A percentile compares a stretch with the other conserved stretches of the same genome.
Evolutionary conservation across 148 eudicot species (phyloP).

Genomic region (Nepenthes gracilis): DNA sequence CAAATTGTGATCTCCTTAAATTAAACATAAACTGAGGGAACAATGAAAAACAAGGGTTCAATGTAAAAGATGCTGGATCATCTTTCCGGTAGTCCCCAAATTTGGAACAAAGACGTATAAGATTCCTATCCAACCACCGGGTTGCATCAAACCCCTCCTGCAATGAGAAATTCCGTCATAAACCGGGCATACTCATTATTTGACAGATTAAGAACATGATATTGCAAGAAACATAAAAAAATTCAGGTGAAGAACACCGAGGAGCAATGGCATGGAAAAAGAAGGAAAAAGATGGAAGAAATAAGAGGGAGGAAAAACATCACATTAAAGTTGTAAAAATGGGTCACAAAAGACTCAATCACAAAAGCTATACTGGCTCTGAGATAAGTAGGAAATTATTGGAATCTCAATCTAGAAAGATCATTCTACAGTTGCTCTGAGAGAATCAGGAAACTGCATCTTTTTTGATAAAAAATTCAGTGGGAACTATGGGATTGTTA

Average conservation of each 20-base stretch:
- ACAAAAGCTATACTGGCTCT: too few relatives aligned
- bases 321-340: too few relatives aligned
- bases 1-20: constrained; percentile 84
- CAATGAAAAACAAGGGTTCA: constrained; percentile 79
- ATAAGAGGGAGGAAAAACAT: background rate
- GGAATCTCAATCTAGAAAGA: too few relatives aligned
- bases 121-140: constrained; percentile 87
- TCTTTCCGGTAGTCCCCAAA: constrained; percentile 95
- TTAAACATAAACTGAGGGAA: constrained; percentile 97
- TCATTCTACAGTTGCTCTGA: too few relatives aligned
- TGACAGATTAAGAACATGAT: background rate
- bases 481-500: too few relatives aligned
- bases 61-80: constrained; percentile 83
- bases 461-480: too few relatives aligned
- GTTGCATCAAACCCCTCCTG: constrained; percentile 98
- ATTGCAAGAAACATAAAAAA: too few relatives aligned
- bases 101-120: constrained; percentile 83
- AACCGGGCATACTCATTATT: background rate
- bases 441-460: too few relatives aligned
- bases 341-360: too few relatives aligned
- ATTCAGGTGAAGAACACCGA: too few relatives aligned
- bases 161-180: constrained; percentile 10
- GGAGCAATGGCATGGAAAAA: too few relatives aligned
- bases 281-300: background rate
- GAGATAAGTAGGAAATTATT: too few relatives aligned